phyloP scores from a whole-genome alignment of 2,329 filamentous ascomycete genomes.

The Byssoonygena ceratinophila region DNA sequence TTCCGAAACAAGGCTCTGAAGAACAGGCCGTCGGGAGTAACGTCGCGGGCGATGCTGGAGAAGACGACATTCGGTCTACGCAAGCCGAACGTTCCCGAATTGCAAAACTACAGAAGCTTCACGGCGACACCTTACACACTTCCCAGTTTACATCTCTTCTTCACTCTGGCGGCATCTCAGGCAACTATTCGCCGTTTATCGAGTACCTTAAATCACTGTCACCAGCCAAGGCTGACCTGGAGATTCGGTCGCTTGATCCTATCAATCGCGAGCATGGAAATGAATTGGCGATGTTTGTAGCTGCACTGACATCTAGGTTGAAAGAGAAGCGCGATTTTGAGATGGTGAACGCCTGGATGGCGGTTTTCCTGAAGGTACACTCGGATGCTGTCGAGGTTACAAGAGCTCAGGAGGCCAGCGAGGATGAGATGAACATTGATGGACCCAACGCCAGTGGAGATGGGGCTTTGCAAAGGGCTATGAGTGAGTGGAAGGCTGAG shows the following conservation, averaged over 20 bases:
- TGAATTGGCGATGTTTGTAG: conserved; percentile 70
- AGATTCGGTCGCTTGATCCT: conserved; percentile 66
- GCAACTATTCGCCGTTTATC: conserved; percentile 59
- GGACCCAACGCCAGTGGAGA: conserved; percentile 38
- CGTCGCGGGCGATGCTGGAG: conserved; percentile 24
- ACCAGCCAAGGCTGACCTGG: conserved; percentile 78
- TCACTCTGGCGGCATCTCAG: conserved; percentile 37
- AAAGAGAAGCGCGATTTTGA: conserved; percentile 71
- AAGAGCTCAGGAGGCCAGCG: conserved; percentile 14
- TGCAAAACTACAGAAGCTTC: conserved; percentile 50
- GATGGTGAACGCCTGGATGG: conserved; percentile 94
- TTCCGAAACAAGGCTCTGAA: conserved; percentile 21
- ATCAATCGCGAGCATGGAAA: conserved; percentile 29
- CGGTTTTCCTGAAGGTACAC: conserved; percentile 77
- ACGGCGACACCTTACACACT: conserved; percentile 24
- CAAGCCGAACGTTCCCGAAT: conserved; percentile 54
- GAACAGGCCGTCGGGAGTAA: conserved; percentile 23
- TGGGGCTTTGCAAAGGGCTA: conserved; percentile 44
- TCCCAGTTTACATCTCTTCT: conserved; percentile 42
- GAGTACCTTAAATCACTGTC: conserved; percentile 68
- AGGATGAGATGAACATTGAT: conserved; percentile 24
- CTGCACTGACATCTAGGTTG: conserved; percentile 64
- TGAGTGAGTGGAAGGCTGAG: conserved; percentile 60
- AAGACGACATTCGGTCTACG: conserved; percentile 25
- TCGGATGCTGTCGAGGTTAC: conserved; percentile 44